Conservation (phyloP, 2,329 filamentous ascomycete species). For the Mycosphaerella sp. region DNA sequence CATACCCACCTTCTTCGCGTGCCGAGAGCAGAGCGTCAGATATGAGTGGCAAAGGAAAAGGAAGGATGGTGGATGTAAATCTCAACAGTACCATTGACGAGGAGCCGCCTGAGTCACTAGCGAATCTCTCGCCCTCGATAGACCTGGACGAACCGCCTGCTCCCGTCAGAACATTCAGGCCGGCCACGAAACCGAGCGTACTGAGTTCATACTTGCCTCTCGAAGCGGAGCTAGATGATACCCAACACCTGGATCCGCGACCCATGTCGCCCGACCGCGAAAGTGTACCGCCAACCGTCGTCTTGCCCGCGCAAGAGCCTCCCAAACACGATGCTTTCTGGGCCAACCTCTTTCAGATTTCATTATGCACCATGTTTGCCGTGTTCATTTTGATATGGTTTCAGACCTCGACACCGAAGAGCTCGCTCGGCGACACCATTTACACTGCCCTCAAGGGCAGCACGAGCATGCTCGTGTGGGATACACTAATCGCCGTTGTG, state of each 20-base stretch:
- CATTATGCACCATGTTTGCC: conserved; percentile 73
- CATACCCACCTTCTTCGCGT: conserved; percentile 32
- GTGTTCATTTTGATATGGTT: conserved; percentile 86
- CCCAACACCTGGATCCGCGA: conserved; percentile 40
- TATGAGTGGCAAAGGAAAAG: conserved; percentile 53
- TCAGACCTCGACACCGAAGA: conserved; percentile 71
- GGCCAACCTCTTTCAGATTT: conserved; percentile 81
- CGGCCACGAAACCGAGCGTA: conserved; percentile 34
- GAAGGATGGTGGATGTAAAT: conserved; percentile 75
- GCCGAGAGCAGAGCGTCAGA: conserved; percentile 39
- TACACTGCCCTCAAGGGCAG: conserved; percentile 83
- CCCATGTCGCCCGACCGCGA: conserved; percentile 47
- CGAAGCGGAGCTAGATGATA: conserved; percentile 46
- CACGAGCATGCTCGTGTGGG: conserved; percentile 81
- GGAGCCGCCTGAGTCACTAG: conserved; percentile 35
- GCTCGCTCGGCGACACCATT: conserved; percentile 82
- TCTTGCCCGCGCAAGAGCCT: conserved; percentile 58
- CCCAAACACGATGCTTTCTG: conserved; percentile 87
- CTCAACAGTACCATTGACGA: conserved; percentile 59
- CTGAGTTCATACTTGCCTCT: conserved; percentile 43
- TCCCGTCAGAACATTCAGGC: conserved; percentile 52
- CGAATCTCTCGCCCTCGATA: conserved; percentile 34
- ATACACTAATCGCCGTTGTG: conserved; percentile 82
- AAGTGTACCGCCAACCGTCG: conserved; percentile 52
- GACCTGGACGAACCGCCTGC: conserved; percentile 42